Conservation (phyloP, 805 yeast species). For the Candida boidinii region DNA sequence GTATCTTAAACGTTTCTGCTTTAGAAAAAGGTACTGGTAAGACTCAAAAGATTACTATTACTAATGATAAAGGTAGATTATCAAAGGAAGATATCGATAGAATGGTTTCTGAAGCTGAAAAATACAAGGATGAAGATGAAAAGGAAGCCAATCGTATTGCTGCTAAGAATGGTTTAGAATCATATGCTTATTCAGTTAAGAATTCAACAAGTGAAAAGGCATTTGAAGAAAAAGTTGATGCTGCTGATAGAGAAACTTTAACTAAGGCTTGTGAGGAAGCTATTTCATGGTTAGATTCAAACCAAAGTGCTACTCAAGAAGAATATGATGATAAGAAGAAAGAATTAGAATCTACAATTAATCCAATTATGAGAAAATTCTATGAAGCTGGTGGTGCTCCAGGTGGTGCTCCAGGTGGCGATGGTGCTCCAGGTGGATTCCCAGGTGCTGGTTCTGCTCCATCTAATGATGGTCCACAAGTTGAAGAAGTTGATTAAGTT, state of each 20-base stretch:
- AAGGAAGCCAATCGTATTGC: conserved; percentile 47
- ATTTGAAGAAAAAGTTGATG: conserved; percentile 28
- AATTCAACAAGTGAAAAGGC: conserved; percentile 31
- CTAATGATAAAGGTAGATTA: conserved; percentile 44
- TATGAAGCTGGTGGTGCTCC: conserved; percentile 90
- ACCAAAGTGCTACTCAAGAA: conserved; percentile 88
- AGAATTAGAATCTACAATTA: conserved; percentile 91
- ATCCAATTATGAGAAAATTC: conserved; percentile 95
- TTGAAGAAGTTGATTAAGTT: conserved; percentile 71
- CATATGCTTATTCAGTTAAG: conserved; percentile 49
- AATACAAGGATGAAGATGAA: conserved; percentile 55
- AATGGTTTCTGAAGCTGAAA: conserved; percentile 59
- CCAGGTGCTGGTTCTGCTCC: conserved; percentile 31
- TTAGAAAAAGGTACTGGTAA: conserved; percentile 48
- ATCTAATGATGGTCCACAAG: conserved; percentile 54
- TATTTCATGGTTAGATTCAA: conserved; percentile 85
- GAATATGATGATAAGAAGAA: conserved; percentile 91
- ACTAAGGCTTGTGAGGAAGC: conserved; percentile 70
- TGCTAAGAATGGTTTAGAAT: conserved; percentile 50
- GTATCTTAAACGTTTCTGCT: conserved; percentile 52
- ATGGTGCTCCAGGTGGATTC: conserved; percentile 32
- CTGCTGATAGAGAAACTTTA: conserved; percentile 45
- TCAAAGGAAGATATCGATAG: conserved; percentile 55
- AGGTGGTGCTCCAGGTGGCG: conserved; percentile 50
- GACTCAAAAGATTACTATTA: conserved; percentile 40